A percentile compares a stretch with the other conserved stretches of the same genome.
Evolutionary conservation across 352 stramenopile genomes (phyloP).

Genomic region (Albugo laibachii): DNA sequence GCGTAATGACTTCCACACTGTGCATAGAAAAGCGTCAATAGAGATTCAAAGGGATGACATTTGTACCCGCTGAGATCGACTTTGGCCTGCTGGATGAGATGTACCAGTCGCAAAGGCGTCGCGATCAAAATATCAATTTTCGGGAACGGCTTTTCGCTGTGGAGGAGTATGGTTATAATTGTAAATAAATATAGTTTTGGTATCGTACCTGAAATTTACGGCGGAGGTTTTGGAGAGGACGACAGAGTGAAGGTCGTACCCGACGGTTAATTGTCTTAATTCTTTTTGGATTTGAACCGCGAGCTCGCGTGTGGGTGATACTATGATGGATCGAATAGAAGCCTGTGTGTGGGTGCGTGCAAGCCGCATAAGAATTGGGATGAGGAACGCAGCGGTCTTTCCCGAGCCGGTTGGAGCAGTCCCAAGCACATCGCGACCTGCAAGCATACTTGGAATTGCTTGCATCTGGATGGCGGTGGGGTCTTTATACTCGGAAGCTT

Average conservation of each 20-base stretch:
- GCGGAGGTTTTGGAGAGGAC: constrained; percentile 88
- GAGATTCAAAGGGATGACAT: neutral
- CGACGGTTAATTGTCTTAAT: constrained; percentile 78
- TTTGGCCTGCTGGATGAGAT: constrained; percentile 65
- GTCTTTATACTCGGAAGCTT: constrained; percentile 90
- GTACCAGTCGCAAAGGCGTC: constrained; percentile 91
- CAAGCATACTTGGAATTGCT: constrained; percentile 79
- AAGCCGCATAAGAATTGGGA: constrained; percentile 84
- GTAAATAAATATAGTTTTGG: neutral
- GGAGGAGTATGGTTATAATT: neutral
- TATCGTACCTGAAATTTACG: constrained; percentile 35
- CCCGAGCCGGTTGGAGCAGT: constrained; percentile 92
- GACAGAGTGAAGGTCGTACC: constrained; percentile 74
- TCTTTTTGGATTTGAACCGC: constrained; percentile 93
- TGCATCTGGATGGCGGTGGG: constrained; percentile 99
- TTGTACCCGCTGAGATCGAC: constrained; percentile 22
- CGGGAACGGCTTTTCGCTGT: constrained; percentile 41
- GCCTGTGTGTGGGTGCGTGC: constrained; percentile 16
- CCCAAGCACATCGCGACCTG: constrained; percentile 86
- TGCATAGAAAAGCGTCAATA: constrained; percentile 10
- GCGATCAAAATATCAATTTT: constrained; percentile 91
- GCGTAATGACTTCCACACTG: constrained; percentile 85
- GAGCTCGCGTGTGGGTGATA: constrained; percentile 95
- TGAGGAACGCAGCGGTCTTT: constrained; percentile 96
- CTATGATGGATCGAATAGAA: constrained; percentile 83